phyloP scores from a whole-genome alignment of 2,329 filamentous ascomycete species.

The Ophiocordyceps camponoti-saundersi region DNA sequence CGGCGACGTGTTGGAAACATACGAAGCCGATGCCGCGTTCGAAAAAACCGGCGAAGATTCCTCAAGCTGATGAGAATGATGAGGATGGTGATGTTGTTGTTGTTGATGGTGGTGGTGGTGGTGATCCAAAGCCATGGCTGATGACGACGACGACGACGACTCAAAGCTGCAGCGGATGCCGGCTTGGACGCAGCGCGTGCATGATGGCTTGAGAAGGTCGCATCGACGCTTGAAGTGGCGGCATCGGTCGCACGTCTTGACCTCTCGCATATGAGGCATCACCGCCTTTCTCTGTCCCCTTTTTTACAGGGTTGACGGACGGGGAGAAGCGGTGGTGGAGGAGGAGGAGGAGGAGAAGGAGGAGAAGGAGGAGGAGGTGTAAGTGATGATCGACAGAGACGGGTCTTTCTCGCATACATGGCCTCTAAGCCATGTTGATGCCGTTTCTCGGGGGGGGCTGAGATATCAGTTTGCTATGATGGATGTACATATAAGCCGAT shows the following conservation, averaged over 20 bases:
- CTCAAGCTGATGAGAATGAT: background rate
- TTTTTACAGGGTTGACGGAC: too few species aligned
- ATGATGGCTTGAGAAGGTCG: conserved; percentile 17
- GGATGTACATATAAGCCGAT: too few species aligned
- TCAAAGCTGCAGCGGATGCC: conserved; percentile 16
- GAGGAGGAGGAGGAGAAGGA: too few species aligned
- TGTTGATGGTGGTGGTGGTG: background rate
- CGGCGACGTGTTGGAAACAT: background rate
- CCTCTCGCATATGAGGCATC: conserved; percentile 16
- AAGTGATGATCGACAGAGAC: too few species aligned
- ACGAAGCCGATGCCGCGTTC: background rate
- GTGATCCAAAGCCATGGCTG: background rate
- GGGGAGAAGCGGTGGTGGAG: too few species aligned
- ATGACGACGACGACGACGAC: background rate
- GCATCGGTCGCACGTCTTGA: conserved; percentile 19
- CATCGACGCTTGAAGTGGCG: conserved; percentile 19
- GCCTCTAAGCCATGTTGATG: too few species aligned
- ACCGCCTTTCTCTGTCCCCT: background rate
- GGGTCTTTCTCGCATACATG: too few species aligned
- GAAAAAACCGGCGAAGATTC: background rate
- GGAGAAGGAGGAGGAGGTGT: too few species aligned
- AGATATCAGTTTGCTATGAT: too few species aligned
- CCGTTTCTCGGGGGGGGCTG: too few species aligned
- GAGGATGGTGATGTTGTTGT: background rate
- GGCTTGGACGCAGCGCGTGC: conserved; percentile 16